These are phyloP conservation scores for Oehlia diaphana DNA, from an alignment of 192 early-diverging fungal species.

Conservation along the genomic window DNA sequence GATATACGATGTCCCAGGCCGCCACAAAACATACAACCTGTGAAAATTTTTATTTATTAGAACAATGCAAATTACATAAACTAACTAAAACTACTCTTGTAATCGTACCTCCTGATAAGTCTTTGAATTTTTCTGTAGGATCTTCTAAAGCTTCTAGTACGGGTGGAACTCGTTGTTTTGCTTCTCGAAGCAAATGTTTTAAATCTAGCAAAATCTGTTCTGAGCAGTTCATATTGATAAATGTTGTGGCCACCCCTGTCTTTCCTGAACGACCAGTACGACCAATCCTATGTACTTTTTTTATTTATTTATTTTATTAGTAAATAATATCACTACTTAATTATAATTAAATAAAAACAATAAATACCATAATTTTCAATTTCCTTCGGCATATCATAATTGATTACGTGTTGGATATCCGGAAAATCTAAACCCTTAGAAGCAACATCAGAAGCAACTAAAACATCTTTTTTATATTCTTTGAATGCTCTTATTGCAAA, in stretches of 20 bases:
- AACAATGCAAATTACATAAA: constrained; percentile 17
- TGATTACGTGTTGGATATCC: constrained; percentile 97
- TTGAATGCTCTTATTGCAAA: constrained; percentile 93
- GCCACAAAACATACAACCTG: constrained; percentile 93
- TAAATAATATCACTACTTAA: constrained; percentile 13
- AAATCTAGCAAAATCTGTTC: constrained; percentile 94
- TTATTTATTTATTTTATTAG: background rate
- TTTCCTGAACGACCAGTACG: constrained; percentile 96
- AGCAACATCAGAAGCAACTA: constrained; percentile 97
- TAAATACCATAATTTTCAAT: constrained; percentile 95
- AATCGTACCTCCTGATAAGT: constrained; percentile 60
- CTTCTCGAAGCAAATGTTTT: constrained; percentile 89
- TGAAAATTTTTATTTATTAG: constrained; percentile 30
- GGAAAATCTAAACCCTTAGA: constrained; percentile 95
- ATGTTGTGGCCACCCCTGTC: constrained; percentile 96
- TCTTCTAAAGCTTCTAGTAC: constrained; percentile 84
- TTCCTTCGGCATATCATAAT: constrained; percentile 99
- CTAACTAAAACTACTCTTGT: constrained; percentile 14
- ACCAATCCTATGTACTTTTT: constrained; percentile 88
- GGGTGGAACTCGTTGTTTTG: constrained; percentile 91
- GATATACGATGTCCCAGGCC: constrained; percentile 91
- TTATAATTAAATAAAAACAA: no score
- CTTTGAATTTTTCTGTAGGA: constrained; percentile 82
- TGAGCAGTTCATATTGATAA: constrained; percentile 90
- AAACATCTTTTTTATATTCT: constrained; percentile 87